Percentiles rank a stretch among this genome's conserved stretches.
Evolutionary conservation across 345 rosid genomes (phyloP).

Genomic region (Rubroshorea leprosula): DNA sequence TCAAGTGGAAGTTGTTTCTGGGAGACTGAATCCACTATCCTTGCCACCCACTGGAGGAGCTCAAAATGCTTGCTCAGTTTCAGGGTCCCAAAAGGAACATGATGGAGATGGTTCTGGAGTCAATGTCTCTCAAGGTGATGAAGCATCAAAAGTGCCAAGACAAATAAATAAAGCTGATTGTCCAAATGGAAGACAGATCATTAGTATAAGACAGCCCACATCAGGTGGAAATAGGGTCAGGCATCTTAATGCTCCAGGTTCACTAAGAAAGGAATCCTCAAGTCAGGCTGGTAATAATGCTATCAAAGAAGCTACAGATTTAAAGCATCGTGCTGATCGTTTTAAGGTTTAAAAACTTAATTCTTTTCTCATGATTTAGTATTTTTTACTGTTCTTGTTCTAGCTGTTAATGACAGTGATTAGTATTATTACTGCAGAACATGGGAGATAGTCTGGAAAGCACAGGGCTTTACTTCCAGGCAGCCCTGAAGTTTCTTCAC

Average conservation of each 20-base stretch:
- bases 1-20: conserved; percentile 34
- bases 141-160: conserved; percentile 31
- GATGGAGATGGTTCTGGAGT: conserved; percentile 20
- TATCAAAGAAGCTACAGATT: conserved; percentile 85
- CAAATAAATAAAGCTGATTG: conserved; percentile 38
- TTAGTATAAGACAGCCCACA: conserved; percentile 34
- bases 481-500: conserved; percentile 88
- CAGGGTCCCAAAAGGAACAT: conserved; percentile 33
- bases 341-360: conserved; percentile 50
- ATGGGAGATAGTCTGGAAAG: conserved; percentile 54
- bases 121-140: conserved; percentile 30
- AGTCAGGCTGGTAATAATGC: conserved; percentile 60
- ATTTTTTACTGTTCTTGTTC: conserved; percentile 4
- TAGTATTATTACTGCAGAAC: conserved; percentile 39
- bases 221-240: conserved; percentile 48
- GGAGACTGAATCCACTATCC: conserved; percentile 32
- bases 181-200: conserved; percentile 42
- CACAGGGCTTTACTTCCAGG: conserved; percentile 86
- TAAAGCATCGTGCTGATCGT: conserved; percentile 95
- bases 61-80: conserved; percentile 31
- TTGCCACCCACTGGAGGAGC: conserved; percentile 40
- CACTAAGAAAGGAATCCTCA: conserved; percentile 64
- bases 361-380: conserved; percentile 10
- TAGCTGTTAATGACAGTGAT: conserved; percentile 8
- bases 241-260: conserved; percentile 55